Evolutionary conservation across 2,329 filamentous ascomycete species (phyloP).

Genomic region (Pseudonectria foliicola): DNA sequence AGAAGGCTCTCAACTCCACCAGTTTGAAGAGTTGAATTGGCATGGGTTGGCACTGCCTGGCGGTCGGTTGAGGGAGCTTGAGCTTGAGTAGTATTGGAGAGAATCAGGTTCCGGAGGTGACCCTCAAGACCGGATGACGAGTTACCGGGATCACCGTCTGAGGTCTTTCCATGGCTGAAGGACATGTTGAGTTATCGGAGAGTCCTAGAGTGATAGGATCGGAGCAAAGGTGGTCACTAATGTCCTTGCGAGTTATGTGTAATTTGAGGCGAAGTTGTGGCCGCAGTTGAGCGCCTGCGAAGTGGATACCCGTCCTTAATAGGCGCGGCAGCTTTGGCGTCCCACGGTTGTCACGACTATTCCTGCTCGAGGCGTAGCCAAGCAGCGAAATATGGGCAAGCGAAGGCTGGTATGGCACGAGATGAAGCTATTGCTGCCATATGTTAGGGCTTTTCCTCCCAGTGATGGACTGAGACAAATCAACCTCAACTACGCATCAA

Average conservation of each 20-base stretch:
- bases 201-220: background rate
- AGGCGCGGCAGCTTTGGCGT: too few relatives aligned
- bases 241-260: too few relatives aligned
- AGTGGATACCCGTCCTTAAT: too few relatives aligned
- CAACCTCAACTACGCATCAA: too few relatives aligned
- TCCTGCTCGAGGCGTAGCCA: too few relatives aligned
- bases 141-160: slow-evolving; percentile 2
- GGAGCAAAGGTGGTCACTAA: background rate
- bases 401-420: background rate
- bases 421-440: background rate
- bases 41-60: background rate
- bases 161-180: background rate
- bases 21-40: too few relatives aligned
- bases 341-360: too few relatives aligned
- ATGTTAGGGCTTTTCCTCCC: background rate
- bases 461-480: background rate
- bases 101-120: slow-evolving; percentile 52
- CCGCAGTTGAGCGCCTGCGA: too few relatives aligned
- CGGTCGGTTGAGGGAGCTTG: slow-evolving; percentile 3
- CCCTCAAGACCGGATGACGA: slow-evolving; percentile 39
- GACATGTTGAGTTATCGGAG: background rate
- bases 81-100: slow-evolving; percentile 39
- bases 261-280: too few relatives aligned
- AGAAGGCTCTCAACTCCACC: background rate
- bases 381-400: too few relatives aligned